These are phyloP conservation scores for Trichoderma oligosporum DNA, from an alignment of 2,329 filamentous ascomycete genomes.

Conservation along the genomic window DNA sequence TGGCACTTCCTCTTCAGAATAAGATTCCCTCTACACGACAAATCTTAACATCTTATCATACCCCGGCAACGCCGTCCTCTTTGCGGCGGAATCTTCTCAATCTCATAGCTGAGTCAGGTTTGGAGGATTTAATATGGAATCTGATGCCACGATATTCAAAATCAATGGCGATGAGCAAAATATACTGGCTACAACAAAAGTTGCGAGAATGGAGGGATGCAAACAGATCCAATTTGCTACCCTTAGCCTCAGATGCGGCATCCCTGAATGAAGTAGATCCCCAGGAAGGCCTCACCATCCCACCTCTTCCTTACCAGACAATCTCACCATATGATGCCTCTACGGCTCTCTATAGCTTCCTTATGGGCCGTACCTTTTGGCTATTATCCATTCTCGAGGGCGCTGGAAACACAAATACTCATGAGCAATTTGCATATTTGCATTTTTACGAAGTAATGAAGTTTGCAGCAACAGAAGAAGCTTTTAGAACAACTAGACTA, in stretches of 20 bases:
- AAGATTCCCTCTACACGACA: neutral
- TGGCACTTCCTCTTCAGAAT: neutral
- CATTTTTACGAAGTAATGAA: neutral
- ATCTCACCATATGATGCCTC: neutral
- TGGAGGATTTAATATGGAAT: slow-evolving; percentile 7
- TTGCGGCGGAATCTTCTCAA: neutral
- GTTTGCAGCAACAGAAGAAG: neutral
- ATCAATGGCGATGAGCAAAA: neutral
- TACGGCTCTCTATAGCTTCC: neutral
- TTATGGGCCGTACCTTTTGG: neutral
- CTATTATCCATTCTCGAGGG: neutral
- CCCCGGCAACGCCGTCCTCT: neutral
- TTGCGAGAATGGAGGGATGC: neutral
- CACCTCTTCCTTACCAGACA: neutral
- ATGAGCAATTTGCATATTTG: neutral
- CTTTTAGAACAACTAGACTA: neutral
- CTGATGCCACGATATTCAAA: neutral
- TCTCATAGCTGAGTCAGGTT: neutral
- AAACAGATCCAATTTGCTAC: neutral
- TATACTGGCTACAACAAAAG: neutral
- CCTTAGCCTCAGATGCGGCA: neutral
- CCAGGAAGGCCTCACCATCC: neutral
- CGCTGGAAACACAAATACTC: neutral
- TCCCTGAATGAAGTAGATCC: neutral
- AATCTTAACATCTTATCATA: neutral